phyloP scores from a whole-genome alignment of 495 filamentous ascomycete species.

The Lichina pygmaea region DNA sequence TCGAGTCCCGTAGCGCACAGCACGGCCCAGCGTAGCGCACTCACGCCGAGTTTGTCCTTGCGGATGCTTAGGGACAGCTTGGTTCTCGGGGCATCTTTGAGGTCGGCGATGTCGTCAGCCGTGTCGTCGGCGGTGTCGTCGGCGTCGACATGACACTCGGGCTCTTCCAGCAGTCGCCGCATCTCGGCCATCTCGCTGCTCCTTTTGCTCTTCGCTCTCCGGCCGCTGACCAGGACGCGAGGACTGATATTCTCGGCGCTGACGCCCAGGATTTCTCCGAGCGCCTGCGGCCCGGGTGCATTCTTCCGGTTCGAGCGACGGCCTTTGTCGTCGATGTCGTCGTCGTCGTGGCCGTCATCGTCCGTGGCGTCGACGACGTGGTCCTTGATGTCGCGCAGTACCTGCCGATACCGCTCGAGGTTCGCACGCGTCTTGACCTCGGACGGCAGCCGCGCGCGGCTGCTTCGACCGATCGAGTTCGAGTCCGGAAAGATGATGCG shows the following conservation, averaged over 20 bases:
- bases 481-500: slow-evolving; percentile 8
- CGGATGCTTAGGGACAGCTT: slow-evolving; percentile 11
- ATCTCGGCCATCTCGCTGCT: slow-evolving; percentile 21
- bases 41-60: slow-evolving; percentile 15
- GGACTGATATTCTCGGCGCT: slow-evolving; percentile 12
- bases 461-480: neutral
- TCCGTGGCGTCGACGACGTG: neutral
- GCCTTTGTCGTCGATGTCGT: neutral
- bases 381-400: neutral
- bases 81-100: slow-evolving; percentile 12
- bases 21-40: slow-evolving; percentile 22
- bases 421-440: neutral
- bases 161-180: slow-evolving; percentile 5
- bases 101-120: too few species aligned
- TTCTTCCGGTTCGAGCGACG: neutral
- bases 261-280: slow-evolving; percentile 23
- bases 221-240: neutral
- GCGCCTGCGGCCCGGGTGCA: slow-evolving; percentile 3
- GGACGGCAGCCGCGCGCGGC: neutral
- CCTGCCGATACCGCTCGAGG: neutral
- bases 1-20: slow-evolving; percentile 18
- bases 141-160: too few species aligned
- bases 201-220: neutral
- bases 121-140: too few species aligned
- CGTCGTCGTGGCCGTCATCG: neutral